Base-by-base conservation (phyloP, 1,284 basidiomycete genomes). In the Pterulicium gracile region DNA sequence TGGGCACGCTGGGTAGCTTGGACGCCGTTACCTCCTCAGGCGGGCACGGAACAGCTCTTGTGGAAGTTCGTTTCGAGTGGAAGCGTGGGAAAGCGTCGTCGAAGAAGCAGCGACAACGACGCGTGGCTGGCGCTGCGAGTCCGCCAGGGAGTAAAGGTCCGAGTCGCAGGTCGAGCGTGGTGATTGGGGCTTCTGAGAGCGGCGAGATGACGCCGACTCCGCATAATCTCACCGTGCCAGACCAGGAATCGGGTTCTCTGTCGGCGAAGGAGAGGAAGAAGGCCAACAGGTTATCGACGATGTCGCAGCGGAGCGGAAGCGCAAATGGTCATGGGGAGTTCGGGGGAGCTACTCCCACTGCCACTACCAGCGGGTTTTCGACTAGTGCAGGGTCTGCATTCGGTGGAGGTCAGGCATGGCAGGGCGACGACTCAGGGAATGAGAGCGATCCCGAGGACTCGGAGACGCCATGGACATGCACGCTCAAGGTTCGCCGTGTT, bases 371-470 rank as follows among this genome's bases (percentile, higher is more conserved):
- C n/a, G n/a, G n/a, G n/a, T n/a, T n/a, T n/a, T n/a, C n/a, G n/a
- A n/a, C n/a, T n/a, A n/a, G n/a, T n/a, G n/a, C n/a, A n/a, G n/a
- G n/a, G n/a, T n/a, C n/a, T n/a, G n/a, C n/a, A n/a, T n/a, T n/a
- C 15, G 36, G 36, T 17, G 4, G 15, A 24, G 56, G 45, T 3
- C 56, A 61, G 10, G 64, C n/a, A n/a, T n/a, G n/a, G n/a, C n/a
- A n/a, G n/a, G n/a, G n/a, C n/a, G 62, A 65, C 2, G 75, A 73
- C 40, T 70, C 69, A 3, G 81, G 69, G 1, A 75, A 81, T 15
- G 82, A 91, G 44, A 88, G 84, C 50, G 93, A 97, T 55, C 89
- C 92, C 0, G 94, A 98, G 61, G 94, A 98, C 61, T 89, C 85
- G 41, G 94, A 97, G 64, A 92, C 89, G 21, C 89, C 93, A 0